phyloP scores from a whole-genome alignment of 169 alveolate genomes.

The Fabrea salina region DNA sequence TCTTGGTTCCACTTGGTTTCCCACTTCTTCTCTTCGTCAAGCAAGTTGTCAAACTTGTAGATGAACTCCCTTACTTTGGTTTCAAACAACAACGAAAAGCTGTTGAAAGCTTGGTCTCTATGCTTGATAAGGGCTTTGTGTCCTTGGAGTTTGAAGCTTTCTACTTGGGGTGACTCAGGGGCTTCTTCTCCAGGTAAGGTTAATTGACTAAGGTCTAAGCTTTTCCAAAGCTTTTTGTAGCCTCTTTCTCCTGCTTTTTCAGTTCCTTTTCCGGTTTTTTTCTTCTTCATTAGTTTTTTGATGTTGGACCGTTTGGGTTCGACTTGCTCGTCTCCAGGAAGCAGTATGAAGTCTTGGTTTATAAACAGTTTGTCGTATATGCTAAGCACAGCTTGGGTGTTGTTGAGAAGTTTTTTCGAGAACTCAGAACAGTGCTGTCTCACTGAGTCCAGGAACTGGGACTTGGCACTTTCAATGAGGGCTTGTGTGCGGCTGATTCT shows the following conservation, averaged over 20 bases:
- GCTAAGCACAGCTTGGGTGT: slow-evolving; percentile 60
- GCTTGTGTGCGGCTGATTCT: slow-evolving; percentile 53
- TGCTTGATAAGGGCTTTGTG: slow-evolving; percentile 11
- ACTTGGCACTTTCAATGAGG: slow-evolving; percentile 54
- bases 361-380: slow-evolving; percentile 67
- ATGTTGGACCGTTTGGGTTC: slow-evolving; percentile 25
- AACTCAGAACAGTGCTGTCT: slow-evolving; percentile 56
- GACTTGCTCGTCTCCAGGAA: slow-evolving; percentile 71
- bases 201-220: background rate
- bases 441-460: slow-evolving; percentile 53
- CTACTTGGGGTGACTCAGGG: slow-evolving; percentile 5
- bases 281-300: slow-evolving; percentile 12
- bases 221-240: slow-evolving; percentile 23
- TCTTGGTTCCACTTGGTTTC: slow-evolving; percentile 12
- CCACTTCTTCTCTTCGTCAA: slow-evolving; percentile 28
- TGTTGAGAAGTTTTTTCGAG: slow-evolving; percentile 57
- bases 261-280: background rate
- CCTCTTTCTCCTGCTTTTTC: background rate
- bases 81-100: background rate
- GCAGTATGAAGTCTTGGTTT: slow-evolving; percentile 72
- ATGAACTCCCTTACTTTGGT: background rate
- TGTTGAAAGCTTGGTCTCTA: slow-evolving; percentile 13
- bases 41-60: background rate
- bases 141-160: slow-evolving; percentile 3
- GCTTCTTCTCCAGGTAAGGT: slow-evolving; percentile 1